A percentile compares a stretch with the other conserved stretches of the same genome.
These are phyloP conservation scores for Ceriops tagal DNA, from an alignment of 345 rosid species.

Conservation along the genomic window DNA sequence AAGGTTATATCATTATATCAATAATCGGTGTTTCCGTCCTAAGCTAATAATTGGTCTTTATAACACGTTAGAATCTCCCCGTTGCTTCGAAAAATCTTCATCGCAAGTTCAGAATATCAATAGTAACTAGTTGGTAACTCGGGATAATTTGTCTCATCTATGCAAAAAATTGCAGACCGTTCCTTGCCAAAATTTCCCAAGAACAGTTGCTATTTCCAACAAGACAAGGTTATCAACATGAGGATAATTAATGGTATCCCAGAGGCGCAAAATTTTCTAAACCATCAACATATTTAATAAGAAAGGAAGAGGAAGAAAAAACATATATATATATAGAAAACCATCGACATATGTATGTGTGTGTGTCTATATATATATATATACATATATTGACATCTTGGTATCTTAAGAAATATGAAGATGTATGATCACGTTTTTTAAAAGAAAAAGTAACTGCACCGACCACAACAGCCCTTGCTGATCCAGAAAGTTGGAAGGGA, in stretches of 20 bases:
- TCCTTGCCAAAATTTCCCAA: conserved; percentile 10
- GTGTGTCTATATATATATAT: no score
- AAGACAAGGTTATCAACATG: conserved; percentile 7
- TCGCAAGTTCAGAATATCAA: not conserved
- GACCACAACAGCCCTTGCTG: conserved; percentile 24
- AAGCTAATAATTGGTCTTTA: not conserved
- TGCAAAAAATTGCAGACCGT: conserved; percentile 18
- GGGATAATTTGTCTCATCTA: not conserved
- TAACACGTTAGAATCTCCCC: not conserved
- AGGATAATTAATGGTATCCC: conserved; percentile 14
- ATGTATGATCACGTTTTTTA: no score
- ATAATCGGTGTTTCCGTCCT: not conserved
- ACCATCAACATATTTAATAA: conserved; percentile 2
- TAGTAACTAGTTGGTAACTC: not conserved
- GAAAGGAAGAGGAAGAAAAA: not conserved
- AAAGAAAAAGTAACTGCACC: not conserved
- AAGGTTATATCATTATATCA: not conserved
- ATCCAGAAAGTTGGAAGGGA: conserved; percentile 2
- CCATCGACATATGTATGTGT: no score
- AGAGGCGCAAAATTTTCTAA: not conserved
- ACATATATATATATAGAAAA: no score
- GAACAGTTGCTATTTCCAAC: conserved; percentile 5
- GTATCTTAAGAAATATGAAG: no score
- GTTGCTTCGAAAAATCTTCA: not conserved
- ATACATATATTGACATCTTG: no score